These are phyloP conservation scores for Botrytis aclada DNA, from an alignment of 2,329 filamentous ascomycete genomes.

Conservation along the genomic window DNA sequence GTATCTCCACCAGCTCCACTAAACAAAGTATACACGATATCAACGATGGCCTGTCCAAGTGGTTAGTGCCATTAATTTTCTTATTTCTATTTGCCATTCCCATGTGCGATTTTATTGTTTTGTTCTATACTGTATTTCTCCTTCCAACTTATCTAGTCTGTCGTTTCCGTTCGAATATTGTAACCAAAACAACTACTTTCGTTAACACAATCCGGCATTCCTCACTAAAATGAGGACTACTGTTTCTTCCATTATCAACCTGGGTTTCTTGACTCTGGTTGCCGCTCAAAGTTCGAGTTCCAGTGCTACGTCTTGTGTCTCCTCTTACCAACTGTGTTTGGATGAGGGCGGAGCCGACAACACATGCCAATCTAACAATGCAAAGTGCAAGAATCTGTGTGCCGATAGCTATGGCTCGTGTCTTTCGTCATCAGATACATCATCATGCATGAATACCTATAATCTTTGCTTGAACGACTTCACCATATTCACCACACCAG, in stretches of 20 bases:
- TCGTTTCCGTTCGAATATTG: not conserved
- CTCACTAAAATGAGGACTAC: not conserved
- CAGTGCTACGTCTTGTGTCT: constrained; percentile 13
- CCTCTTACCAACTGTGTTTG: constrained; percentile 19
- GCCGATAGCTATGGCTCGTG: not conserved
- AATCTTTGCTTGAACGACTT: constrained; percentile 19
- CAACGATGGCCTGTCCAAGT: not conserved
- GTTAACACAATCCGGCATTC: not conserved
- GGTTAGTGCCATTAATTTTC: not conserved
- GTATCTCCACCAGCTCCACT: constrained; percentile 4
- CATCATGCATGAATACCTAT: constrained; percentile 1
- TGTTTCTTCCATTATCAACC: not conserved
- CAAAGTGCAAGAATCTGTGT: constrained; percentile 22
- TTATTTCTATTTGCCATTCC: not conserved
- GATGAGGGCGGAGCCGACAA: constrained; percentile 22
- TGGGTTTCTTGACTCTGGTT: constrained; percentile 1
- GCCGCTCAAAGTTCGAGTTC: constrained; percentile 10
- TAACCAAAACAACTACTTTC: not conserved
- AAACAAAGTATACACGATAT: constrained; percentile 1
- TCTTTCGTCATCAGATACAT: not conserved
- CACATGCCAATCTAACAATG: constrained; percentile 20
- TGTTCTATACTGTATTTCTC: not conserved
- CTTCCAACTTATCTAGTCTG: not conserved
- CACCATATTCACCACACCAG: constrained; percentile 18
- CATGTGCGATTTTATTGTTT: not conserved